These are phyloP conservation scores for Candida adriatica DNA, from an alignment of 805 yeast species.

Conservation along the genomic window DNA sequence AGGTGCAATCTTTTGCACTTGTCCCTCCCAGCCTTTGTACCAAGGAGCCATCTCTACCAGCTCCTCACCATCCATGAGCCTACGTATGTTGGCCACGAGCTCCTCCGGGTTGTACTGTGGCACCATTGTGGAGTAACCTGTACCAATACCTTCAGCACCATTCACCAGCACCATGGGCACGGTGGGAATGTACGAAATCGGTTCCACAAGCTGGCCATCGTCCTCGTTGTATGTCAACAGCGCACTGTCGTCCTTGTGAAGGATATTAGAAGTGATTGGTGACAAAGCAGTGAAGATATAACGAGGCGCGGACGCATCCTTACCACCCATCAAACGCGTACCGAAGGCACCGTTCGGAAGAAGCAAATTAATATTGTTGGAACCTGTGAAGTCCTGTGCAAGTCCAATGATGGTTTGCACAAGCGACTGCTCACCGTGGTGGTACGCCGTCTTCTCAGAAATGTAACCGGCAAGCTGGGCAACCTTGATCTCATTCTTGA, in stretches of 20 bases:
- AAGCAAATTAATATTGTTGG: conserved; percentile 79
- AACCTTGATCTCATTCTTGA: conserved; percentile 75
- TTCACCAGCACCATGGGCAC: conserved; percentile 91
- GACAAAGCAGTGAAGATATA: conserved; percentile 85
- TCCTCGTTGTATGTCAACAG: conserved; percentile 77
- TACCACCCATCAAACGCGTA: conserved; percentile 94
- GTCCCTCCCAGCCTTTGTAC: conserved; percentile 95
- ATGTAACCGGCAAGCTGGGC: conserved; percentile 88
- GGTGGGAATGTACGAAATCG: conserved; percentile 93
- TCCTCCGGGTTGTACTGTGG: conserved; percentile 89
- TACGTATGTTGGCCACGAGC: conserved; percentile 65
- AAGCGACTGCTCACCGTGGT: conserved; percentile 89
- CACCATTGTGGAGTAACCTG: conserved; percentile 95
- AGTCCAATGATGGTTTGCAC: conserved; percentile 86
- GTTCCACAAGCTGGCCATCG: conserved; percentile 91
- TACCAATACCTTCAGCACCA: conserved; percentile 97
- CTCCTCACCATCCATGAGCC: conserved; percentile 67
- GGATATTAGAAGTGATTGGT: conserved; percentile 66
- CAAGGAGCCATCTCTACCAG: conserved; percentile 78
- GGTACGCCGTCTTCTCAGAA: conserved; percentile 84
- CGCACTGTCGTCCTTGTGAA: conserved; percentile 75
- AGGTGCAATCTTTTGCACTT: conserved; percentile 52
- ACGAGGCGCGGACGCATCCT: conserved; percentile 97
- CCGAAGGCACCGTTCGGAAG: conserved; percentile 95
- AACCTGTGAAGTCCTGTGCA: conserved; percentile 93